Base-by-base conservation (phyloP, 139 green algal genomes). In the Ulvella scutata region DNA sequence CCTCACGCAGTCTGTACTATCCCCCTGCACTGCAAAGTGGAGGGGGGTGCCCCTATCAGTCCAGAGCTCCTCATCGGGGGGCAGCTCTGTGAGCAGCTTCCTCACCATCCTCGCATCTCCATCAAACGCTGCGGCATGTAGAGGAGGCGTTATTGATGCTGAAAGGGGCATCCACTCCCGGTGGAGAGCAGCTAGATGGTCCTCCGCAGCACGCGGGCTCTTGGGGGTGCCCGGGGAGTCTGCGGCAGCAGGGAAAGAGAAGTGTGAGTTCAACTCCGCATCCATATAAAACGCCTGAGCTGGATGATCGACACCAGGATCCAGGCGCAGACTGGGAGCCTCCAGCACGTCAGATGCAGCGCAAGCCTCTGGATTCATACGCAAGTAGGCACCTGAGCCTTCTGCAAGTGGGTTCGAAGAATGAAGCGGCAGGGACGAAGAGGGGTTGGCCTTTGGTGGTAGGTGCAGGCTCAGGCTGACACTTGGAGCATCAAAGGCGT, bases 181-280 rank as follows among this genome's bases (percentile, higher is more conserved):
- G 17, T 59, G 40, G 51, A 67, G 33, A 29, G 20, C 51, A 23
- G 13, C 33, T 13, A n/a, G 13, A 26, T 67, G n/a, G 9, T 23
- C 51, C 6, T 34, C 13, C 33, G 51, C 13, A 31, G 33, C n/a
- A 26, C 51, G n/a, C n/a, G n/a, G n/a, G n/a, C 51, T 10, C 17
- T 34, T 67, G 51, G 13, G 20, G 10, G 4, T 67, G 9, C 9
- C 51, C 51, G 9, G 10, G n/a, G 13, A 67, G 51, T 67, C 33
- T 26, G 33, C 51, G 51, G 31, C 33, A 6, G 51, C 51, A 34
- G 51, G 51, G 51, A 67, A 67, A 13, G 51, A 36, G 33, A 67
- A 67, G 51, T 67, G 51, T 23, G 51, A n/a, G 17, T 67, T 67
- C n/a, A 67, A 67, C 51, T 67, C 51, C 10, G 51, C 51, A 67